phyloP scores from a whole-genome alignment of 768 basidiomycete species.

The Hirschioporus abietinus region DNA sequence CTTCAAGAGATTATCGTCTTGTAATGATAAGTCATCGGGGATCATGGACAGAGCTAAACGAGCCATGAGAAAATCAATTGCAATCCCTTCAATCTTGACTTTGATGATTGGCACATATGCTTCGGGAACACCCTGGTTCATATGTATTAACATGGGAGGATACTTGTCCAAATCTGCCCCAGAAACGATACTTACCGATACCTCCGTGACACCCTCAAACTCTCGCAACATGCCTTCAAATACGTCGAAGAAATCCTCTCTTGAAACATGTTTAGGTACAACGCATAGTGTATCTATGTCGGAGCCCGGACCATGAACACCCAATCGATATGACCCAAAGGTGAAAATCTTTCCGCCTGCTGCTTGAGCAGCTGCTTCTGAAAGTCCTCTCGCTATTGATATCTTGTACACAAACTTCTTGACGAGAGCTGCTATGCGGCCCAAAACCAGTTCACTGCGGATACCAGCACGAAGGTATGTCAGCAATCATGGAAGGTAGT shows the following conservation, averaged over 20 bases:
- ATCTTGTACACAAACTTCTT: conserved; percentile 89
- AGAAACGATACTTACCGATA: conserved; percentile 51
- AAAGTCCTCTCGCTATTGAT: conserved; percentile 73
- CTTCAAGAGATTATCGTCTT: conserved; percentile 86
- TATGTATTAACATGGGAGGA: conserved; percentile 7
- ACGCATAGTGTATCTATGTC: conserved; percentile 99
- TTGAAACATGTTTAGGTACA: conserved; percentile 91
- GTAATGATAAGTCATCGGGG: conserved; percentile 85
- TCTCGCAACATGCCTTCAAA: conserved; percentile 88
- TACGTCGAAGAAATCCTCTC: conserved; percentile 92
- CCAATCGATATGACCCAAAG: conserved; percentile 96
- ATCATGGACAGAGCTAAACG: conserved; percentile 80
- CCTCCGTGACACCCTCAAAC: conserved; percentile 78
- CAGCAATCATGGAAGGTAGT: conserved; percentile 4
- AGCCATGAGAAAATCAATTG: conserved; percentile 93
- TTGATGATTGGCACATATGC: conserved; percentile 96
- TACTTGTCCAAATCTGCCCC: not conserved
- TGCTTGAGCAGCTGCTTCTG: conserved; percentile 79
- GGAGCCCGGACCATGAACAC: conserved; percentile 91
- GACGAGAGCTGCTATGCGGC: conserved; percentile 81
- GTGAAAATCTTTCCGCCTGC: conserved; percentile 99
- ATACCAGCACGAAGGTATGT: not conserved
- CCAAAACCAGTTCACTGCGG: conserved; percentile 85
- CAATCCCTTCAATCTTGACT: conserved; percentile 85
- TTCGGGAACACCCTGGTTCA: conserved; percentile 84